Evolutionary conservation across 2,329 filamentous ascomycete species (phyloP), one percentile per base, ranked within the genome.

Genomic region (Microsporum audouinii): DNA sequence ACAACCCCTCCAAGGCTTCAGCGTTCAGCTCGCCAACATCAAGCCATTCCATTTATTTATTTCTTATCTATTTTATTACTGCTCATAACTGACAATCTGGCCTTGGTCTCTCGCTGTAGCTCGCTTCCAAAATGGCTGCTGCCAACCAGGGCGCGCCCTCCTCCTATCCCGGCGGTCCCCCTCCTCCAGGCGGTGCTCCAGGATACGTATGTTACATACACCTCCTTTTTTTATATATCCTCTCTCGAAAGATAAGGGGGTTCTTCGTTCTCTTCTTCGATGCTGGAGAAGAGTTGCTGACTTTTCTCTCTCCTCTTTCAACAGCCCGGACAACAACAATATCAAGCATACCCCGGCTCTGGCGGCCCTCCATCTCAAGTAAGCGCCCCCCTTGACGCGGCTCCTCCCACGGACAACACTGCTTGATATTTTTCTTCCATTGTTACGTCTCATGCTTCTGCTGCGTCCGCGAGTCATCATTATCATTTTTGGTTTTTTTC

Each of bases 161-260:
- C 41, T 68, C 70, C 63, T 75, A 70, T 61, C 65, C 65, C 2
- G 65, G 65, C 34, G 68, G 65, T 45, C 69, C 68, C 63, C 68
- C 70, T 34, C 63, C 67, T 38, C 57, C 71, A 64, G 68, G 49
- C 64, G 74, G 65, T 66, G 72, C 70, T 39, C 71, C 70, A 64
- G 76, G 76, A 73, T 82, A 83, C 71, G 82, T 84, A 75, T 79
- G 82, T 81, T 61, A 60, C 39, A 41, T 60, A 63, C 49, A 59
- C 61, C 12, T 23, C 23, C 27, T 56, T 3, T 17, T 38, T 23
- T 23, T 23, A 23, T 39, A 14, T 31, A 33, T 31, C 3, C 10
- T 14, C 2, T 12, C 12, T 14, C 2, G n/a, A 56, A 41, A 14
- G 17, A 29, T 31, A 5, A 29, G 8, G 27, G 39, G 4, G 39